These are phyloP conservation scores for Musa itinerans DNA, from an alignment of 176 grass and related monocot genomes.

Conservation along the genomic window DNA sequence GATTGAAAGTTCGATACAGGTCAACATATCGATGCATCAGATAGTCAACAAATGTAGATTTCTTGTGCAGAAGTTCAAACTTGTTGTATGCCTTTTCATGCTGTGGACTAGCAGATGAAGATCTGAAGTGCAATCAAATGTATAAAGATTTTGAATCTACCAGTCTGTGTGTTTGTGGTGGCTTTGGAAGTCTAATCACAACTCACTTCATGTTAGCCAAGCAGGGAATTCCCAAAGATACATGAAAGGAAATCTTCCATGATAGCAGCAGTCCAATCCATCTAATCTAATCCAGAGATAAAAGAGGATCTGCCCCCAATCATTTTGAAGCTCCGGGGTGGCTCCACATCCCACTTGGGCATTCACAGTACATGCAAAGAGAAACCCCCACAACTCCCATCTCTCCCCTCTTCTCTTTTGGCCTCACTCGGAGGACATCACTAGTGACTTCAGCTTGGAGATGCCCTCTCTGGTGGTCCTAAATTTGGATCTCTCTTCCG, in stretches of 20 bases:
- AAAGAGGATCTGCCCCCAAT: not conserved
- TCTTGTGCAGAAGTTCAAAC: no score
- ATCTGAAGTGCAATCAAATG: no score
- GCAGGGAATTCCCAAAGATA: not conserved
- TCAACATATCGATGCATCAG: no score
- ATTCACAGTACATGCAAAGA: constrained; percentile 1
- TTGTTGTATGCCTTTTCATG: no score
- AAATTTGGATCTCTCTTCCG: not conserved
- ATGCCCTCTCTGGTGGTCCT: not conserved
- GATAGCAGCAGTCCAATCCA: not conserved
- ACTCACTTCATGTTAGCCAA: not conserved
- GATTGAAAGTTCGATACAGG: no score
- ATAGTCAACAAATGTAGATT: no score
- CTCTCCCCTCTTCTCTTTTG: not conserved
- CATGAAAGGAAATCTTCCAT: no score
- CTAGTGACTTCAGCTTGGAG: not conserved
- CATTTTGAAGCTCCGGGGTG: not conserved
- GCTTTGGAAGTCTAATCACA: not conserved
- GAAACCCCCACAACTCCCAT: not conserved
- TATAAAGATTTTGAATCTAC: not conserved
- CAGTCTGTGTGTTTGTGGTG: not conserved
- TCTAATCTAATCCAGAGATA: not conserved
- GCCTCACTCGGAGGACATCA: not conserved
- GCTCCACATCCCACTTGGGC: not conserved
- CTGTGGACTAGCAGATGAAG: no score